Evolutionary conservation across 2,329 filamentous ascomycete species (phyloP).

Genomic region (Penicillium sp.): DNA sequence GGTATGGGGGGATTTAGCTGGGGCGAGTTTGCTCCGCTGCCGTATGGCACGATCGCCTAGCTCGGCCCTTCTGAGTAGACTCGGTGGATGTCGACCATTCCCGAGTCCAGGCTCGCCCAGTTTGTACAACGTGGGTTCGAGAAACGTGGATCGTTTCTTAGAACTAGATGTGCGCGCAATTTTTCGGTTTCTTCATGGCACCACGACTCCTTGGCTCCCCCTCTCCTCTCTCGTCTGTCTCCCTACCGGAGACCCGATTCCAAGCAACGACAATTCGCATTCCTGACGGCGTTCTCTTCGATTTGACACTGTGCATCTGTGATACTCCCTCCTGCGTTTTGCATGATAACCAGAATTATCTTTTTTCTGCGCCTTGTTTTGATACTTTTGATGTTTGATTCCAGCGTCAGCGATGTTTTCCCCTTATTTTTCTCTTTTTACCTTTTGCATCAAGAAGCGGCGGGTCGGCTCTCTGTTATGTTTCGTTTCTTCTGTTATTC

Average conservation of each 20-base stretch:
- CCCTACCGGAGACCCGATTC: constrained; percentile 18
- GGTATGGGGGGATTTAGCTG: constrained; percentile 73
- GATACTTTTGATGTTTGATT: constrained; percentile 35
- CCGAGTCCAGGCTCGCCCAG: constrained; percentile 8
- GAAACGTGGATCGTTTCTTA: constrained; percentile 20
- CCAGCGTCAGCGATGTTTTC: constrained; percentile 49
- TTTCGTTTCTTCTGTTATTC: constrained; percentile 34
- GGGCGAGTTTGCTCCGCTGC: constrained; percentile 67
- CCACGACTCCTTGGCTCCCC: not conserved
- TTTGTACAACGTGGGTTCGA: not conserved
- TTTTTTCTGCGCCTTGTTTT: constrained; percentile 33
- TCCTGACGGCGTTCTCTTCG: constrained; percentile 50
- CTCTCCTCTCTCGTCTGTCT: not conserved
- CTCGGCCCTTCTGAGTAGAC: constrained; percentile 30
- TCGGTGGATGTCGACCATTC: constrained; percentile 24
- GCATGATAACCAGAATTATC: constrained; percentile 31
- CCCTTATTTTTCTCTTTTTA: constrained; percentile 22
- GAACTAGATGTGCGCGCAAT: not conserved
- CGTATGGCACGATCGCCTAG: constrained; percentile 73
- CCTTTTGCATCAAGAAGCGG: constrained; percentile 45
- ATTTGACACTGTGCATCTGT: constrained; percentile 45
- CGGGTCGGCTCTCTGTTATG: constrained; percentile 46
- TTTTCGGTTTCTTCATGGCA: not conserved
- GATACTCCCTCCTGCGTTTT: constrained; percentile 41
- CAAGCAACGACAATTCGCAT: constrained; percentile 37